These are phyloP conservation scores for Falciphora oryzae DNA, from an alignment of 2,329 filamentous ascomycete genomes.

Conservation along the genomic window DNA sequence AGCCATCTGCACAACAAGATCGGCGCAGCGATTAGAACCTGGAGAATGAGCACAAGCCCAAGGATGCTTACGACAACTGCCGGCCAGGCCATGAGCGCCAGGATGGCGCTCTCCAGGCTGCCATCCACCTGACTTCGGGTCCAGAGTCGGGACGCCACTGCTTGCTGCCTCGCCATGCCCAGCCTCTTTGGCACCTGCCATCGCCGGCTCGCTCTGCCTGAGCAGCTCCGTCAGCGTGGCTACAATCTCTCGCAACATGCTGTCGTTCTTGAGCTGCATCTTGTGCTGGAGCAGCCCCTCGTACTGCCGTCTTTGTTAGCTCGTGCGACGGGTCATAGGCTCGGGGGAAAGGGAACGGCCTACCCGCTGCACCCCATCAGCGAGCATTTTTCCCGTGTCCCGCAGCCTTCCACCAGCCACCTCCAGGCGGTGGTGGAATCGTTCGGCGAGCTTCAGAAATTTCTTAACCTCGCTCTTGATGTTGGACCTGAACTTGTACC, in stretches of 20 bases:
- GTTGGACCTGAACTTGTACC: background rate
- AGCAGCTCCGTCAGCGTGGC: background rate
- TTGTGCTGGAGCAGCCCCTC: background rate
- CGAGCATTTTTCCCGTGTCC: background rate
- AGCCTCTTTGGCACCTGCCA: background rate
- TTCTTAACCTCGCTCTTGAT: background rate
- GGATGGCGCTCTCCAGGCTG: too few relatives aligned
- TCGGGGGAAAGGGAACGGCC: background rate
- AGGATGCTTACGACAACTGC: background rate
- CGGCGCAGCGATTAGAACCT: background rate
- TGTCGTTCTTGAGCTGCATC: background rate
- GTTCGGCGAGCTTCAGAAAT: too few relatives aligned
- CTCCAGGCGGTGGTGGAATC: background rate
- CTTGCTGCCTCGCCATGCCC: background rate
- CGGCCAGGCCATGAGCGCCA: background rate
- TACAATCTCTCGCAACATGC: background rate
- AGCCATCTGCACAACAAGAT: background rate
- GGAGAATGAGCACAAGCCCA: background rate
- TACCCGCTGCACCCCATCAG: background rate
- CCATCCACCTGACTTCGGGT: background rate
- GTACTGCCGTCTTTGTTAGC: background rate
- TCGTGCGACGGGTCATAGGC: too few relatives aligned
- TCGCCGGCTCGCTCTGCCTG: background rate
- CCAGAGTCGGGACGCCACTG: background rate
- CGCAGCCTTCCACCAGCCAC: background rate